Conservation (phyloP, 2,329 filamentous ascomycete species). For the Alternaria brassicae region DNA sequence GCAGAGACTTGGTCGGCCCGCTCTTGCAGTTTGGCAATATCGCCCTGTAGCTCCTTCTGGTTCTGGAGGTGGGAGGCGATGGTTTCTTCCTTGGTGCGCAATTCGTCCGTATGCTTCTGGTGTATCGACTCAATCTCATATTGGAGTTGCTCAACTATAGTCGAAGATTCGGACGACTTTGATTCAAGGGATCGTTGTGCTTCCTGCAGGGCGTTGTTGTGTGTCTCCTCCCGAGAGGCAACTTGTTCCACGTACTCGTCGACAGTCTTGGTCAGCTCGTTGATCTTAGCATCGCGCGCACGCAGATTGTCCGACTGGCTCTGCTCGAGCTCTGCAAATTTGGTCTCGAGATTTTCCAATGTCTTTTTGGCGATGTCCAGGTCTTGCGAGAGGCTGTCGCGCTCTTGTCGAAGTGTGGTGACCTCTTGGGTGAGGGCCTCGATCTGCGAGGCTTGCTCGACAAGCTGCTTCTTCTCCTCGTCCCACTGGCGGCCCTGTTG, state of each 20-base stretch:
- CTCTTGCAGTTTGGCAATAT: slow-evolving; percentile 37
- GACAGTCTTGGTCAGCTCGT: slow-evolving; percentile 35
- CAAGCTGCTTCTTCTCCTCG: slow-evolving; percentile 46
- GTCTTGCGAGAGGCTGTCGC: slow-evolving; percentile 33
- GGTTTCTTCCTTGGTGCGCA: slow-evolving; percentile 40
- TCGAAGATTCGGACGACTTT: slow-evolving; percentile 41
- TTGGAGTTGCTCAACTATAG: slow-evolving; percentile 43
- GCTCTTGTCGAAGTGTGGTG: slow-evolving; percentile 32
- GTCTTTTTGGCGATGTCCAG: slow-evolving; percentile 31
- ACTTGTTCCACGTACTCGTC: slow-evolving; percentile 36
- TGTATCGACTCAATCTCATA: slow-evolving; percentile 37
- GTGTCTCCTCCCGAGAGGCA: slow-evolving; percentile 29
- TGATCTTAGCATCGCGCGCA: slow-evolving; percentile 40
- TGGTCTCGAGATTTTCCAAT: slow-evolving; percentile 38
- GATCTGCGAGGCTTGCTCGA: slow-evolving; percentile 40
- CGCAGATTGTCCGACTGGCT: slow-evolving; percentile 35
- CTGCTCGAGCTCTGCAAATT: slow-evolving; percentile 37
- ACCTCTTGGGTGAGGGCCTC: slow-evolving; percentile 36
- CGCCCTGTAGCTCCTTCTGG: slow-evolving; percentile 35
- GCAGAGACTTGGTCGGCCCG: slow-evolving; percentile 38
- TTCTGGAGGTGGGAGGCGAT: slow-evolving; percentile 36
- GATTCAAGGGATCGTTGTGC: slow-evolving; percentile 34
- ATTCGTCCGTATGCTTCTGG: slow-evolving; percentile 44
- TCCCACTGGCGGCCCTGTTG: slow-evolving; percentile 47
- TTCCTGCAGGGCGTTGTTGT: slow-evolving; percentile 35